These are phyloP conservation scores for Fraxinus anomala DNA, from an alignment of 257 asterid genomes.

Conservation along the genomic window DNA sequence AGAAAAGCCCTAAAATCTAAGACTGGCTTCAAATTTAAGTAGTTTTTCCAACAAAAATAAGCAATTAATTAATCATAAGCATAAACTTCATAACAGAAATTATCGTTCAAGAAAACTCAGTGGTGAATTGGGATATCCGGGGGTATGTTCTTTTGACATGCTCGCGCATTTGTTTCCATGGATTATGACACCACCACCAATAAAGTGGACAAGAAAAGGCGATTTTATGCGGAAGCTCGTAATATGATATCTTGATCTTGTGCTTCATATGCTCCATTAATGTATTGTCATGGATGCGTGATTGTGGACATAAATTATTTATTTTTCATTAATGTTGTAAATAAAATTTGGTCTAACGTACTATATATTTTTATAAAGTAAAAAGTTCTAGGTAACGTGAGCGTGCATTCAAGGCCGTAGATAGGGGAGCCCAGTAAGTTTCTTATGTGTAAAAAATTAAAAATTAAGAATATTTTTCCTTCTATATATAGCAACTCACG, in stretches of 20 bases:
- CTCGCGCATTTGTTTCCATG: neutral
- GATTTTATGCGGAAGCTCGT: neutral
- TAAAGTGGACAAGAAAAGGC: neutral
- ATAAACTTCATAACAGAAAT: neutral
- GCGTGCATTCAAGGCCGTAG: no score
- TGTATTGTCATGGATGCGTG: no score
- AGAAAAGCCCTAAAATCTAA: neutral
- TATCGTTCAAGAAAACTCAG: neutral
- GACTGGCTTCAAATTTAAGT: neutral
- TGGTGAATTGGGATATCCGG: conserved; percentile 5
- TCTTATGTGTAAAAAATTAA: no score
- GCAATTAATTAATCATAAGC: neutral
- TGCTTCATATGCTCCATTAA: neutral
- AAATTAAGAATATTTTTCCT: no score
- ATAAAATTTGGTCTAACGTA: no score
- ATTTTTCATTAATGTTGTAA: no score
- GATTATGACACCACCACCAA: neutral
- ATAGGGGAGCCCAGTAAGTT: no score
- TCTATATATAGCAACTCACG: no score
- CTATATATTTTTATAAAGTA: no score
- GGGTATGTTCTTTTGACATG: conserved; percentile 1
- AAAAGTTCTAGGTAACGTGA: no score
- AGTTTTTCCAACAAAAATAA: no score
- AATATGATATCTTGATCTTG: conserved; percentile 1
- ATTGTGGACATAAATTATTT: no score